A percentile compares a stretch with the other conserved stretches of the same genome.
These are phyloP conservation scores for Monosporozyma unispora DNA, from an alignment of 805 yeast species.

Conservation along the genomic window DNA sequence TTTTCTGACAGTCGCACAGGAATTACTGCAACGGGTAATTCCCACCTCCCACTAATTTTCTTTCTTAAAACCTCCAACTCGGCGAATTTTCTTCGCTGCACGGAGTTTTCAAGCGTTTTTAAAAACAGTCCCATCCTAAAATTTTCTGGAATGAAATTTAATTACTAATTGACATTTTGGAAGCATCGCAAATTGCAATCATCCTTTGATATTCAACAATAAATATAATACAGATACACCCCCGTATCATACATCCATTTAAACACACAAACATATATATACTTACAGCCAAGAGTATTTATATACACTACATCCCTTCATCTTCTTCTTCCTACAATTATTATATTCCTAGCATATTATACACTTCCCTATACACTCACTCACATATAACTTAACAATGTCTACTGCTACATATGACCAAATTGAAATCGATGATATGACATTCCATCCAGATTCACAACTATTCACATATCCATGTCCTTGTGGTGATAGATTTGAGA, in stretches of 20 bases:
- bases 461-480: constrained; percentile 94
- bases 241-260: too few relatives aligned
- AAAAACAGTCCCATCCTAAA: too few relatives aligned
- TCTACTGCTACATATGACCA: constrained; percentile 70
- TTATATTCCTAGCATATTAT: background rate
- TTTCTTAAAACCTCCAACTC: too few relatives aligned
- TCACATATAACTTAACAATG: constrained; percentile 27
- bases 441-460: constrained; percentile 74
- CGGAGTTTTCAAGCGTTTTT: too few relatives aligned
- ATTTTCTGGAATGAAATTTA: too few relatives aligned
- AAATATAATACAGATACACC: background rate
- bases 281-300: background rate
- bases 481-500: constrained; percentile 92
- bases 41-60: background rate
- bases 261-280: background rate
- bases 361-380: background rate
- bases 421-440: constrained; percentile 94
- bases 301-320: background rate
- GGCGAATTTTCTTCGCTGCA: too few relatives aligned
- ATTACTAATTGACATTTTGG: too few relatives aligned
- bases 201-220: too few relatives aligned
- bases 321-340: background rate
- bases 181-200: too few relatives aligned
- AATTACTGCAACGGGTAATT: background rate
- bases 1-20: background rate